Conservation (phyloP, 2,329 filamentous ascomycete genomes). For the Talaromyces sp. region DNA sequence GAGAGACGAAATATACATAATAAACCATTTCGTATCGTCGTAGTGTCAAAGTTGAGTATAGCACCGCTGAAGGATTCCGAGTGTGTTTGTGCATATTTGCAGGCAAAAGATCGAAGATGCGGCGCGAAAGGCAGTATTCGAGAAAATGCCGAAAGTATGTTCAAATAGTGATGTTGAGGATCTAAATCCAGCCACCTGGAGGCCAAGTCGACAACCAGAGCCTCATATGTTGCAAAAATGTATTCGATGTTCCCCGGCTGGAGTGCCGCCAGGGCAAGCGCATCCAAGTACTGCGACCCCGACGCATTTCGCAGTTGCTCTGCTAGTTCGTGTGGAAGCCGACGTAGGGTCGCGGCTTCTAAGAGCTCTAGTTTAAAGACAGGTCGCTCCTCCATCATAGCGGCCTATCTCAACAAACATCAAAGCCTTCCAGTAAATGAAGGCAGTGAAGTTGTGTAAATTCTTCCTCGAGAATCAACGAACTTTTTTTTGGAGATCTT, state of each 20-base stretch:
- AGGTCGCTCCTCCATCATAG: constrained; percentile 41
- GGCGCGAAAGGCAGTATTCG: constrained; percentile 79
- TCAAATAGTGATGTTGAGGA: constrained; percentile 34
- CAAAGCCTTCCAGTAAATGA: constrained; percentile 33
- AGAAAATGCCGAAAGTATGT: constrained; percentile 69
- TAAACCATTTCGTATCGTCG: constrained; percentile 51
- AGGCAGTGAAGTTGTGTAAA: constrained; percentile 27
- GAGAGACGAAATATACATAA: constrained; percentile 76
- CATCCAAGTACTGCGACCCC: constrained; percentile 67
- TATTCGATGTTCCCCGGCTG: constrained; percentile 67
- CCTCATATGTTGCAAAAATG: constrained; percentile 72
- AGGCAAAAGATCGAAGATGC: constrained; percentile 71
- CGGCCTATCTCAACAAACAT: constrained; percentile 32
- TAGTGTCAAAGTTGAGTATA: constrained; percentile 37
- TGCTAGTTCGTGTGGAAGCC: constrained; percentile 69
- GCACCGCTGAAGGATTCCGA: constrained; percentile 34
- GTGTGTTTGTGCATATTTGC: constrained; percentile 46
- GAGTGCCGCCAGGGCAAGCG: constrained; percentile 68
- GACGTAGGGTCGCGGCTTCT: constrained; percentile 52
- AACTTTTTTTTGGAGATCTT: constrained; percentile 31
- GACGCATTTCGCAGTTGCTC: constrained; percentile 64
- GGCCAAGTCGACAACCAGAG: constrained; percentile 76
- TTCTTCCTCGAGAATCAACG: constrained; percentile 19
- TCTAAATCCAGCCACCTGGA: constrained; percentile 66
- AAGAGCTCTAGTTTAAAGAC: constrained; percentile 53